Base-by-base conservation (phyloP, 2,329 filamentous ascomycete genomes). In the Orbilia blumenaviensis region DNA sequence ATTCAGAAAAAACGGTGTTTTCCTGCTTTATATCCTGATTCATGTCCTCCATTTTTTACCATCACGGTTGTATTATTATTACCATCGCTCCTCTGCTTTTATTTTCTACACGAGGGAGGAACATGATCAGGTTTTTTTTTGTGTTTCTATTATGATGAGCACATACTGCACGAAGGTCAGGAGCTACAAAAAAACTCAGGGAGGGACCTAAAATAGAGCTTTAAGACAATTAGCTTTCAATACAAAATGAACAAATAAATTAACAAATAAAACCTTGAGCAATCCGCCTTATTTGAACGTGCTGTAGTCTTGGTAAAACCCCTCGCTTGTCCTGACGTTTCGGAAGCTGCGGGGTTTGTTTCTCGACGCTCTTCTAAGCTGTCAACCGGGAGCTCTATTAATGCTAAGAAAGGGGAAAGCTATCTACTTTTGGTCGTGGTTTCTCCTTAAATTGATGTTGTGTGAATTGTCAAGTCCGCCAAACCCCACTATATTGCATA, bases 161-260 rank as follows among this genome's bases (percentile, higher is more conserved):
- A 69, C 38, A 76, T 52, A 64, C 58, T 76, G 64, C 72, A 69
- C 72, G 72, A 69, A 52, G 42, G 50, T 36, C n/a, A 50, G 50
- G 54, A 52, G 56, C 50, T 56, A 50, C 38, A 61, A 71, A 60
- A 44, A 27, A 42, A 54, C 32, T 23, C 32, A 38, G 18, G 29
- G 32, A 56, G 16, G 32, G 52, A 38, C 52, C 32, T 56, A 56
- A 56, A 56, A 56, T 56, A 52, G 54, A 71, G 66, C 44, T 56
- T 56, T 18, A 56, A 32, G 18, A n/a, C n/a, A n/a, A n/a, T 12
- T 56, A 56, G 52, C 52, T 38, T 56, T 23, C 16, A 56, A 56
- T 36, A 36, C 6, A 23, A 44, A 56, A 56, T 38, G 21, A 56
- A 56, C 7, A 64, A 62, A 74, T 61, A 66, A 74, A 62, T 56